Conservation (phyloP, 345 rosid genomes). For the Hevea brasiliensis region DNA sequence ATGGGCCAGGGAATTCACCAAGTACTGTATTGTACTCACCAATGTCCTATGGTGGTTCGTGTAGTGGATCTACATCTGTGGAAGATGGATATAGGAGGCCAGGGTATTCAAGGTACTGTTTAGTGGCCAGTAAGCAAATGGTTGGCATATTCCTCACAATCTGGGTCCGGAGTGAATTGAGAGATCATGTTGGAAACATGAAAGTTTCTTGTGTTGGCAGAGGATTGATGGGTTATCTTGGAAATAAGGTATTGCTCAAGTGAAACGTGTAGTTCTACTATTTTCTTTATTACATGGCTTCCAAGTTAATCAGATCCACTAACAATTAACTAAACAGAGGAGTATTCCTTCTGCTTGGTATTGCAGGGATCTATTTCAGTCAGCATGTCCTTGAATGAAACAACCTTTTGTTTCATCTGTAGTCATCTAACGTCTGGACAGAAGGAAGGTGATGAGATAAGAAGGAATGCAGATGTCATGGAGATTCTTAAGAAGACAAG, state of each 20-base stretch:
- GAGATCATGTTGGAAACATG: constrained; percentile 86
- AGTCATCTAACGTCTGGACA: constrained; percentile 96
- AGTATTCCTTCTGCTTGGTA: constrained; percentile 14
- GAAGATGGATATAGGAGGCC: constrained; percentile 66
- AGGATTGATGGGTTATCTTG: constrained; percentile 98
- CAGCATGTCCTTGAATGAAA: constrained; percentile 89
- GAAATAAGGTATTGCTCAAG: constrained; percentile 74
- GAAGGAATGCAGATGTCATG: constrained; percentile 94
- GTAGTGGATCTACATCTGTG: constrained; percentile 46
- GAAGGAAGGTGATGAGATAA: constrained; percentile 89
- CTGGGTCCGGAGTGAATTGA: constrained; percentile 88
- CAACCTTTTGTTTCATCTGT: constrained; percentile 93
- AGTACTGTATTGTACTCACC: constrained; percentile 79
- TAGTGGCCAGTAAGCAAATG: constrained; percentile 96
- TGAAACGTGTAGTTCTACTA: background rate
- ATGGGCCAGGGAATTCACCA: constrained; percentile 83
- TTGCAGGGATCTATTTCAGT: constrained; percentile 94
- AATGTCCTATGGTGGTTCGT: constrained; percentile 46
- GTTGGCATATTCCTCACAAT: constrained; percentile 92
- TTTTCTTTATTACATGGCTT: constrained; percentile 11
- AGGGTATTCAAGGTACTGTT: constrained; percentile 77
- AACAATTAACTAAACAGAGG: background rate
- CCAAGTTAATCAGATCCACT: constrained; percentile 8
- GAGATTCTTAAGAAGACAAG: constrained; percentile 93
- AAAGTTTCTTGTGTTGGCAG: constrained; percentile 97